Evolutionary conservation across 768 basidiomycete genomes (phyloP), one percentile per base, ranked within the genome.

Genomic region (Gymnopilus junonius): DNA sequence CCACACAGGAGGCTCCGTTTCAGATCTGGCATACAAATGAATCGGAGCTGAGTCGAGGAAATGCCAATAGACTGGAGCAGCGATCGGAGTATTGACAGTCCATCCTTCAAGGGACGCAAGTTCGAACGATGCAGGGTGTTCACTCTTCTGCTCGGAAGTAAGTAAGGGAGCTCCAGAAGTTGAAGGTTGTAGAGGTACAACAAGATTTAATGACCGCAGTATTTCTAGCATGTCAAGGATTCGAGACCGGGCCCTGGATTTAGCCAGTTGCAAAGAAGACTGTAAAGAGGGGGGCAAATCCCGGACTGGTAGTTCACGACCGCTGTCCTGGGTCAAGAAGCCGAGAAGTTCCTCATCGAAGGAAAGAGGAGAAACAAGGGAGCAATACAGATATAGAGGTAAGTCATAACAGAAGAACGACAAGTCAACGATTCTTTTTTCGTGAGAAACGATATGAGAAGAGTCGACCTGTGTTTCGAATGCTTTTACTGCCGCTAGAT

Each of bases 51-150:
- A 67, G 14, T 77, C 72, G 51, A 83, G 82, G 67, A 93, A 85
- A 37, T 81, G 76, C 88, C 90, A 94, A 74, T 88, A 91, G 1
- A 70, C 70, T 0, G 91, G 89, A 0, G 85, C 84, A n/a, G 75
- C 65, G 57, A 76, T 72, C 8, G 83, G 79, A 15, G 78, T 79
- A 42, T 76, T 80, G 31, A 75, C 67, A 27, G 79, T 80, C 80
- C 84, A 83, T 12, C 76, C 80, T 20, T 82, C 80, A 25, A 75
- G 65, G 0, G 79, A 69, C 20, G 78, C 76, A n/a, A 74, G 63
- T 31, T 84, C 82, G 63, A 87, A 88, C 5, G 79, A 66, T 2
- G 74, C 76, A 21, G 85, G 82, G 65, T 84, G 79, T 1, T 77
- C 77, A 7, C 74, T 78, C 8, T 76, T 80, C 4, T 75, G 66